A percentile compares a stretch with the other conserved stretches of the same genome.
Evolutionary conservation across 2,329 filamentous ascomycete genomes (phyloP).

Genomic region (Sclerotiophoma versabilis): DNA sequence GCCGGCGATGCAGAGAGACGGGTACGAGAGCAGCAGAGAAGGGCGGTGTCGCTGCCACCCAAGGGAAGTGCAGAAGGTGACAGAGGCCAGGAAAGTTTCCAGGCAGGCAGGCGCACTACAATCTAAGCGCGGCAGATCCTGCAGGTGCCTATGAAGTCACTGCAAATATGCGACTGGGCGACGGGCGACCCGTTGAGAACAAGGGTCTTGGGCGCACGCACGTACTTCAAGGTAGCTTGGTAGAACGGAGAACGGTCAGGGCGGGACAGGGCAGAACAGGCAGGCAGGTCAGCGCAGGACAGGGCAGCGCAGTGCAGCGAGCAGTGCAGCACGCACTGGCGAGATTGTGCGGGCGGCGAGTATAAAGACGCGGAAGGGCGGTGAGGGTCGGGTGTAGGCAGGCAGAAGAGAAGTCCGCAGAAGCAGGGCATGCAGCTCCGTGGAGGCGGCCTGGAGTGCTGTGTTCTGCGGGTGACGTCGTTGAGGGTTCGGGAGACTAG

Average conservation of each 20-base stretch:
- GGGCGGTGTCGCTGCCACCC: constrained; percentile 1
- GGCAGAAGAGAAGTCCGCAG: not conserved
- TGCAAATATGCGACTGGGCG: constrained; percentile 8
- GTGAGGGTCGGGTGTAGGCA: constrained; percentile 10
- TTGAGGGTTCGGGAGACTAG: constrained; percentile 6
- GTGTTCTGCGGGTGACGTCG: constrained; percentile 14
- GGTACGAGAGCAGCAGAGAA: not conserved
- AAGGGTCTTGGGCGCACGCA: constrained; percentile 11
- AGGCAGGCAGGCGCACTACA: constrained; percentile 11
- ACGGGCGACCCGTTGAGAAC: constrained; percentile 4
- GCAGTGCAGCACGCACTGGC: not conserved
- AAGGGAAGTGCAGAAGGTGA: not conserved
- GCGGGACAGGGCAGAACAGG: not conserved
- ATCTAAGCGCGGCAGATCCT: constrained; percentile 9
- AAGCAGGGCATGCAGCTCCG: constrained; percentile 15
- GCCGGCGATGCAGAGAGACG: constrained; percentile 24
- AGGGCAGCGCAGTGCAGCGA: not conserved
- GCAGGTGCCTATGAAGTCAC: constrained; percentile 15
- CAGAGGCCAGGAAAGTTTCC: constrained; percentile 1
- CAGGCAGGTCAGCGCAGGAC: too few species aligned
- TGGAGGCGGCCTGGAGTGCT: constrained; percentile 9
- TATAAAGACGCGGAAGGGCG: constrained; percentile 13
- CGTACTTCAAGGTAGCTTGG: not conserved
- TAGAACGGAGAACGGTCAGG: too few species aligned
- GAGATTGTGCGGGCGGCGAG: constrained; percentile 1